These are phyloP conservation scores for Crucibulum laeve DNA, from an alignment of 768 basidiomycete species.

Conservation along the genomic window DNA sequence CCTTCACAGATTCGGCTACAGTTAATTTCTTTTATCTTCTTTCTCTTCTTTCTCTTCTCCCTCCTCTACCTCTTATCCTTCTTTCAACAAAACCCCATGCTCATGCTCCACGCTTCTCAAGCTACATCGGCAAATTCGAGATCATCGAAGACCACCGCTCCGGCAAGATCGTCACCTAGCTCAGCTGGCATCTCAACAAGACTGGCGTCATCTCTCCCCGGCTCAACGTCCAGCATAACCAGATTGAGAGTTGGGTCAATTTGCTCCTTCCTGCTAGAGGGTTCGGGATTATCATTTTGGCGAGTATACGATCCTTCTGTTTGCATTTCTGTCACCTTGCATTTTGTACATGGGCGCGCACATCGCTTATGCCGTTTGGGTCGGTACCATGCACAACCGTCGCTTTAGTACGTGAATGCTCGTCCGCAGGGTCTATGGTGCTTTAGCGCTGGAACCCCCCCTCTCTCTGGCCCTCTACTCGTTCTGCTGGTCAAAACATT, in stretches of 20 bases:
- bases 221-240: constrained; percentile 90
- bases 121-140: constrained; percentile 98
- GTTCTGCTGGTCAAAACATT: not conserved
- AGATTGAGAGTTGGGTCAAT: constrained; percentile 97
- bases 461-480: not conserved
- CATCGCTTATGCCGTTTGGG: too few species aligned
- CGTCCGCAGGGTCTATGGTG: too few species aligned
- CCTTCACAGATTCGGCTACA: constrained; percentile 60
- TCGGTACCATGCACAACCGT: too few species aligned
- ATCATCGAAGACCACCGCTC: constrained; percentile 98
- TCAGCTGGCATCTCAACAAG: constrained; percentile 98
- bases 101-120: constrained; percentile 32
- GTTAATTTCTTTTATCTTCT: constrained; percentile 11
- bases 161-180: constrained; percentile 96
- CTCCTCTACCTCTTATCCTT: constrained; percentile 7
- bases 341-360: not conserved
- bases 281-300: constrained; percentile 95
- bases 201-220: constrained; percentile 99
- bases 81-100: not conserved
- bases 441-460: too few species aligned
- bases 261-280: constrained; percentile 92
- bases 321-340: not conserved
- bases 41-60: constrained; percentile 11
- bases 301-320: constrained; percentile 29
- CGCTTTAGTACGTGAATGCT: too few species aligned